Conservation (phyloP, 306 rosid species). For the Sindora glabra region DNA sequence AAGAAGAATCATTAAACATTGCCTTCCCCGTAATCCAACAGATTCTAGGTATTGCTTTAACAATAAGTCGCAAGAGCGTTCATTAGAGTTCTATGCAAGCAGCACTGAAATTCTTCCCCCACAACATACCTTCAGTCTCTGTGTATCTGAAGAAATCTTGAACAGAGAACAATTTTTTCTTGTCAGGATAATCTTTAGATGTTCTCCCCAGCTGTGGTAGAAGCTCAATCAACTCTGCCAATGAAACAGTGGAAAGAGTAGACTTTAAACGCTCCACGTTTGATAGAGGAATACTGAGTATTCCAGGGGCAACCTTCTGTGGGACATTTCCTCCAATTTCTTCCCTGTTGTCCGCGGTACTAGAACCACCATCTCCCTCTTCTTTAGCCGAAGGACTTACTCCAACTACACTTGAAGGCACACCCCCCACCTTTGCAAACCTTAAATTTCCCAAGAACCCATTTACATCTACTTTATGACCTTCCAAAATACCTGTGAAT, state of each 20-base stretch:
- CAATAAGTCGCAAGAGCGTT: neutral
- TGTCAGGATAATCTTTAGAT: conserved; percentile 89
- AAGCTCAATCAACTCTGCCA: conserved; percentile 84
- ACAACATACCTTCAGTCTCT: conserved; percentile 84
- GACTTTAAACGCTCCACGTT: conserved; percentile 96
- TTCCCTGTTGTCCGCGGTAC: conserved; percentile 35
- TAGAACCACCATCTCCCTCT: conserved; percentile 39
- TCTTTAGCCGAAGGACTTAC: conserved; percentile 57
- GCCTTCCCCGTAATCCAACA: neutral
- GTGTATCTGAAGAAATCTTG: conserved; percentile 99
- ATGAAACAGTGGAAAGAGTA: conserved; percentile 77
- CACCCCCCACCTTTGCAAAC: conserved; percentile 90
- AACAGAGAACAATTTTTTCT: conserved; percentile 85
- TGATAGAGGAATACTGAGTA: conserved; percentile 85
- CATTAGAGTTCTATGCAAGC: conserved; percentile 6
- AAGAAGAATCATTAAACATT: neutral
- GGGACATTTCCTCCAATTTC: conserved; percentile 61
- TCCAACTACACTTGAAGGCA: conserved; percentile 60
- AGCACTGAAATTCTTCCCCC: neutral
- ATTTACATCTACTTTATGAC: conserved; percentile 57
- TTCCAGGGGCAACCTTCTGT: conserved; percentile 73
- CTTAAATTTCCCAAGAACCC: conserved; percentile 81
- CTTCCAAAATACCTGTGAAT: conserved; percentile 53
- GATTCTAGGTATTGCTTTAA: neutral
- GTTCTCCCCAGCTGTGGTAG: conserved; percentile 73